These are phyloP conservation scores for Vigna mungo DNA, from an alignment of 306 rosid species.

Conservation along the genomic window DNA sequence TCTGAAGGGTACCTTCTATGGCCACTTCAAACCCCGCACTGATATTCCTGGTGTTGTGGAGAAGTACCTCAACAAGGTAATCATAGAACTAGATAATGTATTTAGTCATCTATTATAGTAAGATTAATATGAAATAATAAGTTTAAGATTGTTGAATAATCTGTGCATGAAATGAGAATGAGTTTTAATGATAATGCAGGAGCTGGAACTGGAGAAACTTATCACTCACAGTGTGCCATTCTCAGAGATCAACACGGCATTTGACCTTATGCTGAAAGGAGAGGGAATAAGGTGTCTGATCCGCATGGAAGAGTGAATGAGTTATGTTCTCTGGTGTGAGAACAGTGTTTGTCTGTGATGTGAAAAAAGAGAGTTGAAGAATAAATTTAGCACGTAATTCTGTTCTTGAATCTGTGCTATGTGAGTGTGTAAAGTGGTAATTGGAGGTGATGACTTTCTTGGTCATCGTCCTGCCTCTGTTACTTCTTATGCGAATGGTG, in stretches of 20 bases:
- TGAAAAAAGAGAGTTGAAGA: not conserved
- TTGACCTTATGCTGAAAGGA: conserved; percentile 60
- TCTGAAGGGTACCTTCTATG: conserved; percentile 75
- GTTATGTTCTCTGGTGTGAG: conserved; percentile 9
- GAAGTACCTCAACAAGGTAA: conserved; percentile 55
- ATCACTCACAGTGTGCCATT: conserved; percentile 59
- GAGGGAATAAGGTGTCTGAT: conserved; percentile 60
- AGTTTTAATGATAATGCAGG: conserved; percentile 49
- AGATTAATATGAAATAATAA: too few species aligned
- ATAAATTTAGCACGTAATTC: conserved; percentile 28
- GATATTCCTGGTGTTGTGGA: conserved; percentile 55
- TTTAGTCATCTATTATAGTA: too few species aligned
- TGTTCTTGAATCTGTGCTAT: not conserved
- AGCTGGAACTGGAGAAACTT: conserved; percentile 42
- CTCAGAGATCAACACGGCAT: conserved; percentile 59
- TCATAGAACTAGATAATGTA: not conserved
- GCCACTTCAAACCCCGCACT: conserved; percentile 58
- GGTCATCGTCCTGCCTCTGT: conserved; percentile 9
- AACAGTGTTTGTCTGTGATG: conserved; percentile 7
- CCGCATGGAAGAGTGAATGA: conserved; percentile 40
- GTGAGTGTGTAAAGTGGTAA: not conserved
- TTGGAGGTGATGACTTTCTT: conserved; percentile 18
- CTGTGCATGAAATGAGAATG: not conserved
- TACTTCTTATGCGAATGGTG: not conserved
- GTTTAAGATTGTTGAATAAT: too few species aligned